A percentile compares a stretch with the other conserved stretches of the same genome.
These are phyloP conservation scores for Gentiana straminea DNA, from an alignment of 257 asterid species.

Conservation along the genomic window DNA sequence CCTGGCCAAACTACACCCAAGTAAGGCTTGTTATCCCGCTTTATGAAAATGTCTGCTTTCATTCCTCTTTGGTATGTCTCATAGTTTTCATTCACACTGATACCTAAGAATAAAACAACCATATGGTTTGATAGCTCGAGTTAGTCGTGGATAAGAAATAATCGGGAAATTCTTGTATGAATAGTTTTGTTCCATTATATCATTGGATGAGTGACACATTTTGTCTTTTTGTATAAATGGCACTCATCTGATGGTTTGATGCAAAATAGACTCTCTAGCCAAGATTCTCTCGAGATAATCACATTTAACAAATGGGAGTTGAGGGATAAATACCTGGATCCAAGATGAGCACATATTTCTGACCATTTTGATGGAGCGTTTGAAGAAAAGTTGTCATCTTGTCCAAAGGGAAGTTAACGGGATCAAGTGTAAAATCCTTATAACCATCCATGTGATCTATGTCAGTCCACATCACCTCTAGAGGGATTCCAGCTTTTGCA, in stretches of 20 bases:
- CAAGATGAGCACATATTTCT: conserved; percentile 73
- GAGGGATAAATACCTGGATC: conserved; percentile 65
- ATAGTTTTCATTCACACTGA: conserved; percentile 58
- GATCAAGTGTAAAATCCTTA: conserved; percentile 88
- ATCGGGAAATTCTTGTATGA: too few relatives aligned
- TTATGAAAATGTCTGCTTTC: conserved; percentile 76
- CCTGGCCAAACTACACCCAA: conserved; percentile 99
- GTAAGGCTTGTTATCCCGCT: conserved; percentile 59
- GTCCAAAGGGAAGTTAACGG: conserved; percentile 63
- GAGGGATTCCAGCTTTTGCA: conserved; percentile 69
- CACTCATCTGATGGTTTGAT: too few relatives aligned
- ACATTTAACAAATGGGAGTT: too few relatives aligned
- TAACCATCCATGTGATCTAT: conserved; percentile 97
- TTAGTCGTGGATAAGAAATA: too few relatives aligned
- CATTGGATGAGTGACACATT: too few relatives aligned
- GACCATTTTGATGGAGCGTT: conserved; percentile 68
- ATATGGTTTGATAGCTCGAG: too few relatives aligned
- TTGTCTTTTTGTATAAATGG: too few relatives aligned
- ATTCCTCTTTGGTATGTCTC: conserved; percentile 62
- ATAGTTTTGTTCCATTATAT: too few relatives aligned
- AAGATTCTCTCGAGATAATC: too few relatives aligned
- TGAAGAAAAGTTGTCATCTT: conserved; percentile 63
- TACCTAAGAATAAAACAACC: neutral
- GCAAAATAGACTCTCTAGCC: too few relatives aligned
- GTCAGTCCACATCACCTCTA: conserved; percentile 94